These are phyloP conservation scores for Pichia membranifaciens DNA, from an alignment of 805 yeast genomes.

Conservation along the genomic window DNA sequence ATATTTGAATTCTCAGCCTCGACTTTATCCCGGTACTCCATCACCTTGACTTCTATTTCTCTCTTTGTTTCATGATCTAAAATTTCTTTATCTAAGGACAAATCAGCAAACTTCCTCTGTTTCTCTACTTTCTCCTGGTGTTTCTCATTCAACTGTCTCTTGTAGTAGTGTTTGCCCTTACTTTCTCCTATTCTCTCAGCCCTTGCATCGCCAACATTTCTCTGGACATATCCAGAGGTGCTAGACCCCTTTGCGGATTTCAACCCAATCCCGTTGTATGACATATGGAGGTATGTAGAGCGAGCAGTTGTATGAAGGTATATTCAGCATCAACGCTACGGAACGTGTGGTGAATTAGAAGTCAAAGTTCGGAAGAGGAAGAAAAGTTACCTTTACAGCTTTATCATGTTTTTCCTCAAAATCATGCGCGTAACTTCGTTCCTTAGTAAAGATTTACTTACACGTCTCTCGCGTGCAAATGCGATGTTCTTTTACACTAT, in stretches of 20 bases:
- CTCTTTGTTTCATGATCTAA: conserved; percentile 34
- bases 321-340: no score
- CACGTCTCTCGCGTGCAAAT: no score
- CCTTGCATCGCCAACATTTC: conserved; percentile 31
- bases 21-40: conserved; percentile 44
- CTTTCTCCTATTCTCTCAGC: conserved; percentile 22
- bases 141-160: conserved; percentile 28
- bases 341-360: no score
- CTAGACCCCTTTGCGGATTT: conserved; percentile 55
- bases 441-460: no score
- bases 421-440: no score
- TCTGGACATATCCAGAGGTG: conserved; percentile 56
- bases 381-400: no score
- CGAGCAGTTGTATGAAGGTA: no score
- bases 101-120: conserved; percentile 7
- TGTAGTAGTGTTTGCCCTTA: conserved; percentile 34
- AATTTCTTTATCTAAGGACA: conserved; percentile 25
- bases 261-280: conserved; percentile 54
- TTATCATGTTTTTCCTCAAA: no score
- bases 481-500: no score
- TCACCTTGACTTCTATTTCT: conserved; percentile 39
- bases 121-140: conserved; percentile 12
- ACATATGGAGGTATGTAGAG: conserved; percentile 30
- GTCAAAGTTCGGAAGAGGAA: no score
- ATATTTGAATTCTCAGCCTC: conserved; percentile 39